phyloP scores from a whole-genome alignment of 768 basidiomycete genomes.

The Sarcodon aspratus region DNA sequence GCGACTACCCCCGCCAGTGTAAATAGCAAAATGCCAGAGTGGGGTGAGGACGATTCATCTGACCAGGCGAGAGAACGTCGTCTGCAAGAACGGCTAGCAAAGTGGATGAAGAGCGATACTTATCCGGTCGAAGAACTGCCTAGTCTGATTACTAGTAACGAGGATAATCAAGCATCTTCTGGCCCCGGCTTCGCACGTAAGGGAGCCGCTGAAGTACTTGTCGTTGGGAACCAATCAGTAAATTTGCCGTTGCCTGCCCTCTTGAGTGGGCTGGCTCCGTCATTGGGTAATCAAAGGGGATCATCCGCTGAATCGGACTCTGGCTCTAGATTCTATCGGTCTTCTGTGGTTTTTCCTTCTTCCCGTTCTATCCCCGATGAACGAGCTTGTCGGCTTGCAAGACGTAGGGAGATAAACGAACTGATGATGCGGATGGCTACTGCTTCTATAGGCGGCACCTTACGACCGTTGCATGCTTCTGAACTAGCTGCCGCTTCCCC shows the following conservation, averaged over 20 bases:
- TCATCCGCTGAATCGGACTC: slow-evolving; percentile 9
- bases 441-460: slow-evolving; percentile 57
- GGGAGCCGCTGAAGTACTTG: slow-evolving; percentile 24
- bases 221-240: slow-evolving; percentile 25
- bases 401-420: slow-evolving; percentile 71
- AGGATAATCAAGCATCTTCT: slow-evolving; percentile 20
- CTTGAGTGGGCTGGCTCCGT: too few relatives aligned
- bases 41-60: slow-evolving; percentile 56
- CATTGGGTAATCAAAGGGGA: not conserved
- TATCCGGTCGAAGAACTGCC: slow-evolving; percentile 56
- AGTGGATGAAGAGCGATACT: slow-evolving; percentile 61
- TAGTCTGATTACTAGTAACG: slow-evolving; percentile 25
- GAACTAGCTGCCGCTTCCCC: not conserved
- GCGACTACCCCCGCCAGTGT: slow-evolving; percentile 18
- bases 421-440: slow-evolving; percentile 78
- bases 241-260: too few relatives aligned
- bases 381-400: slow-evolving; percentile 39
- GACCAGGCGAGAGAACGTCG: slow-evolving; percentile 62
- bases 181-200: slow-evolving; percentile 3
- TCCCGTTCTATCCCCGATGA: slow-evolving; percentile 45
- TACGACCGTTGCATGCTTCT: slow-evolving; percentile 16
- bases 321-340: slow-evolving; percentile 46
- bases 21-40: slow-evolving; percentile 36
- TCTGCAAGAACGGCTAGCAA: slow-evolving; percentile 55
- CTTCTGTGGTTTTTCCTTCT: slow-evolving; percentile 57